Percentiles rank a stretch among this genome's conserved stretches.
phyloP scores from a whole-genome alignment of 768 basidiomycete species.

The Pulveroboletus ravenelii region DNA sequence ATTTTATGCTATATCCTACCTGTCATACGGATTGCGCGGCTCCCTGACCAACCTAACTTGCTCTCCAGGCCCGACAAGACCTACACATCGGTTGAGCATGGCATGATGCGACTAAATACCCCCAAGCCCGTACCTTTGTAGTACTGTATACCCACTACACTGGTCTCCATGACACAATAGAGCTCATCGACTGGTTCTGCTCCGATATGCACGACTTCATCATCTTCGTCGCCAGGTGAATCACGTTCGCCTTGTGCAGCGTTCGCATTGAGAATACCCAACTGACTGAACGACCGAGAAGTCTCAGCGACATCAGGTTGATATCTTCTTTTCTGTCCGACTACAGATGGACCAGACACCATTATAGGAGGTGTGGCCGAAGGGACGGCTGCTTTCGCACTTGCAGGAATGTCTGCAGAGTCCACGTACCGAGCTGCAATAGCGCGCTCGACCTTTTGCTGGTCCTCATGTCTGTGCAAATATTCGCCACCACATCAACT shows the following conservation, averaged over 20 bases:
- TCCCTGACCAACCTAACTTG: constrained; percentile 66
- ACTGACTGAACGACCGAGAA: constrained; percentile 11
- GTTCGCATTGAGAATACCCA: constrained; percentile 14
- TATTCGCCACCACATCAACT: neutral
- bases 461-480: constrained; percentile 49
- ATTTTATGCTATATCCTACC: constrained; percentile 33
- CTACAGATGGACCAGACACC: constrained; percentile 8
- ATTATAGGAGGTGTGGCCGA: constrained; percentile 1
- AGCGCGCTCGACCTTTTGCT: constrained; percentile 57
- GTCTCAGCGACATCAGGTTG: constrained; percentile 23
- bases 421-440: constrained; percentile 51
- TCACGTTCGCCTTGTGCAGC: neutral
- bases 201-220: constrained; percentile 38
- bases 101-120: neutral
- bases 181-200: constrained; percentile 61
- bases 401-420: constrained; percentile 50
- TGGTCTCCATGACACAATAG: constrained; percentile 53
- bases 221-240: constrained; percentile 35
- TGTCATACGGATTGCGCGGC: constrained; percentile 64
- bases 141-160: constrained; percentile 81
- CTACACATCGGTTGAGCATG: constrained; percentile 33
- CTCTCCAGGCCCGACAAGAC: constrained; percentile 76
- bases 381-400: constrained; percentile 31
- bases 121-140: constrained; percentile 49
- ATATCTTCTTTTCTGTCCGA: constrained; percentile 43